phyloP scores from a whole-genome alignment of 768 basidiomycete species.

The Auricularia heimuer region DNA sequence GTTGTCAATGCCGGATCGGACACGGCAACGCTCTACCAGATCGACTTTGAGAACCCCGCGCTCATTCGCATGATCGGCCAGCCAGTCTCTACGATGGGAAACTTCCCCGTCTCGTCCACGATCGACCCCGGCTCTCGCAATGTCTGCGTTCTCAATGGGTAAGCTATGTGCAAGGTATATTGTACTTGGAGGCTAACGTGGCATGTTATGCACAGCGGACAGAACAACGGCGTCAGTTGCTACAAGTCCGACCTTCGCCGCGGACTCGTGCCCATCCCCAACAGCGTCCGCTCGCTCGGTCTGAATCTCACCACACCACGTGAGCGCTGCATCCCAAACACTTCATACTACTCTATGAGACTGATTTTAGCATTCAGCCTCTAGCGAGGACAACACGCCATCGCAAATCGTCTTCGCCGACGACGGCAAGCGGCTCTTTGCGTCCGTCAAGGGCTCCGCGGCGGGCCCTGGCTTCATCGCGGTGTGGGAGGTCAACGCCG shows the following conservation, averaged over 20 bases:
- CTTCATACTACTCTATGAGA: not conserved
- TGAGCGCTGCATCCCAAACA: not conserved
- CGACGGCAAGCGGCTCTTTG: slow-evolving; percentile 35
- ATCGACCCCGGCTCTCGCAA: slow-evolving; percentile 23
- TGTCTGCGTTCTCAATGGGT: slow-evolving; percentile 35
- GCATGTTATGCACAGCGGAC: not conserved
- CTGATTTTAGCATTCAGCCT: slow-evolving; percentile 13
- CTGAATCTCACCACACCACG: slow-evolving; percentile 42
- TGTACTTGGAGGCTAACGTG: not conserved
- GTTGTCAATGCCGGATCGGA: slow-evolving; percentile 13
- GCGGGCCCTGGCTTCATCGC: slow-evolving; percentile 39
- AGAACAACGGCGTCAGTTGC: not conserved
- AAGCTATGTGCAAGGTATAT: slow-evolving; percentile 30
- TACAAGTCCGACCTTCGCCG: slow-evolving; percentile 32
- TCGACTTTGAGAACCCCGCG: slow-evolving; percentile 17
- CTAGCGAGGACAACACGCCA: slow-evolving; percentile 34
- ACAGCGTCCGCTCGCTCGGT: slow-evolving; percentile 32
- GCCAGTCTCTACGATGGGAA: slow-evolving; percentile 15
- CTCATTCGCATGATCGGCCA: slow-evolving; percentile 14
- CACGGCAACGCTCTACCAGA: slow-evolving; percentile 30
- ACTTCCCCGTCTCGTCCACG: slow-evolving; percentile 23
- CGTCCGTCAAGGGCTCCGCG: slow-evolving; percentile 39
- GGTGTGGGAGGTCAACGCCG: slow-evolving; percentile 37
- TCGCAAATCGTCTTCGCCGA: slow-evolving; percentile 40
- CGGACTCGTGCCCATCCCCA: slow-evolving; percentile 30